Evolutionary conservation across 2,329 filamentous ascomycete species (phyloP).

Genomic region (Parafenestella ontariensis): DNA sequence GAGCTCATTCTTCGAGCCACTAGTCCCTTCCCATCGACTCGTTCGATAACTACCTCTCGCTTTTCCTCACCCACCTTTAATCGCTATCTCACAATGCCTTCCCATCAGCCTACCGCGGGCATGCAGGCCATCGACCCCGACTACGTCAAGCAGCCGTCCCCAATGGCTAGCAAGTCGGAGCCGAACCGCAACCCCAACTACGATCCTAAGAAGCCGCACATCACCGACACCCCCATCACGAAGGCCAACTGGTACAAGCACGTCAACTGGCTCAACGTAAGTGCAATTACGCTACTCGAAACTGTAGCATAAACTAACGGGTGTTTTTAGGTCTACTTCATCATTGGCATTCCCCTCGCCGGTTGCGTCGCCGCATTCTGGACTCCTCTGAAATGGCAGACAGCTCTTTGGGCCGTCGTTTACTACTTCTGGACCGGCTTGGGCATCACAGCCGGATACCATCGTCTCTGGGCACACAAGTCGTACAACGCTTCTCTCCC

Average conservation of each 20-base stretch:
- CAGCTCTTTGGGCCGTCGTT: conserved; percentile 73
- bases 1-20: conserved; percentile 26
- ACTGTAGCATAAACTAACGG: conserved; percentile 17
- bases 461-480: conserved; percentile 74
- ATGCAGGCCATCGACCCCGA: conserved; percentile 58
- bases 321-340: conserved; percentile 74
- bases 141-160: conserved; percentile 54
- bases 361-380: conserved; percentile 80
- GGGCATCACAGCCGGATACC: conserved; percentile 66
- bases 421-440: conserved; percentile 89
- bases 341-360: conserved; percentile 76
- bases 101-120: conserved; percentile 58
- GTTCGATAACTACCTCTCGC: conserved; percentile 13
- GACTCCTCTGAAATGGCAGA: conserved; percentile 77
- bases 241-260: conserved; percentile 88
- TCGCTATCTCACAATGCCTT: conserved; percentile 53
- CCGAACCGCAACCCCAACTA: conserved; percentile 60
- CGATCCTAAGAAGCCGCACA: conserved; percentile 79
- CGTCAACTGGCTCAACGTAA: conserved; percentile 91
- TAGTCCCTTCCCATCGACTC: conserved; percentile 14
- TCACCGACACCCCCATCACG: conserved; percentile 83
- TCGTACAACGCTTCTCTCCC: conserved; percentile 55
- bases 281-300: background rate
- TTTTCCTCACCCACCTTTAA: conserved; percentile 18
- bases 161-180: conserved; percentile 59